Base-by-base conservation (phyloP, 805 yeast genomes). In the Candida arabinofermentans region DNA sequence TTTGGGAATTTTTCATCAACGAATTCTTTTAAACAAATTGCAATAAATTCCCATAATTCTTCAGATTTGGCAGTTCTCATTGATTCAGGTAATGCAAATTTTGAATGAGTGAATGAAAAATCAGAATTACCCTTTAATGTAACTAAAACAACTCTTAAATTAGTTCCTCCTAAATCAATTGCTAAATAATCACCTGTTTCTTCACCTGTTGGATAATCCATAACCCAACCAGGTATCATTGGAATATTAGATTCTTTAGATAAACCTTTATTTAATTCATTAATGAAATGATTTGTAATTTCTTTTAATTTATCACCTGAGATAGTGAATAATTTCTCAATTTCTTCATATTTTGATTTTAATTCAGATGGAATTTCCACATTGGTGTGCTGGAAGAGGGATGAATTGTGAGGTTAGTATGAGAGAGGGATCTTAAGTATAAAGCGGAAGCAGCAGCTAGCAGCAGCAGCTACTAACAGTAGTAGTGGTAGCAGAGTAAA, bases 191-290 rank as follows among this genome's bases (percentile, higher is more conserved):
- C 82, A 51, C 99, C 99, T 32, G 74, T 75, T 66, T 91, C 99
- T 53, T 79, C 69, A 51, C 99, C 99, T 38, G 91, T 83, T 51
- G 98, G 97, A 71, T 72, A 84, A 58, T 85, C 95, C 74, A 89
- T 71, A 42, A 91, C 97, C 97, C 97, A 91, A 48, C 95, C 86
- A 36, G 96, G 96, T 61, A 84, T 89, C 98, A 91, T 91, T 47
- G 99, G 98, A 58, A 88, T 87, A 64, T 83, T 83, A 44, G 93
- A 91, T 43, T 72, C 65, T 59, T 75, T 73, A 45, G 82, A 72
- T 52, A 85, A 74, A 46, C 97, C 97, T 64, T 85, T 85, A 49
- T 81, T 79, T 55, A 91, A 77, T 67, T 91, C 98, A 21, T 62
- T 44, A 41, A 83, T 75, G 65, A 91, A 91, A 59, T 83, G 95